phyloP scores from a whole-genome alignment of 176 grass and related monocot species.

The Oropetium thomaeum region DNA sequence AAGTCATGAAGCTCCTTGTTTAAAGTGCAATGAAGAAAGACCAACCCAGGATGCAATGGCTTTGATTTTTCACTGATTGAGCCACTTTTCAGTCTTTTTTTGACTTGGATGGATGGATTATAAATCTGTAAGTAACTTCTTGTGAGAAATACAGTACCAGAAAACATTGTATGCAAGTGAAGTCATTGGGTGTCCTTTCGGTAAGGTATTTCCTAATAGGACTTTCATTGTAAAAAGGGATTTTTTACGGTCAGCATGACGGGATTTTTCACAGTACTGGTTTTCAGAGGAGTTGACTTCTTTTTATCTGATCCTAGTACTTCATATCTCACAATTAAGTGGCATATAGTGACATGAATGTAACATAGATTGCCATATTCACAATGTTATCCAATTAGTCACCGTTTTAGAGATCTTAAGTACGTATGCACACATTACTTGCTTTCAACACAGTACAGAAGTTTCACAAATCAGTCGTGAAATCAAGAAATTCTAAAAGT shows the following conservation, averaged over 20 bases:
- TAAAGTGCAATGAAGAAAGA: slow-evolving; percentile 75
- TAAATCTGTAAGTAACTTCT: slow-evolving; percentile 57
- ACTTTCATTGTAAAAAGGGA: not conserved
- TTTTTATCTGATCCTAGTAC: not conserved
- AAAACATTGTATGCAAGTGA: slow-evolving; percentile 1
- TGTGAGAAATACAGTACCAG: not conserved
- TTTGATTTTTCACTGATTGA: slow-evolving; percentile 51
- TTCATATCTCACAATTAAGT: not conserved
- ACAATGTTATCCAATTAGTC: not conserved
- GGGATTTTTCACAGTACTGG: not conserved
- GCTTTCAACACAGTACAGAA: not conserved
- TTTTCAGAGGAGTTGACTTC: too few relatives aligned
- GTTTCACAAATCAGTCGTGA: not conserved
- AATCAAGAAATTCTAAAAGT: not conserved
- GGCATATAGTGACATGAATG: not conserved
- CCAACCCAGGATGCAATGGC: slow-evolving; percentile 67
- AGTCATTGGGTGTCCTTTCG: not conserved
- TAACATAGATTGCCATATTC: not conserved
- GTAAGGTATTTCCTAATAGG: not conserved
- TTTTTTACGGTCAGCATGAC: not conserved
- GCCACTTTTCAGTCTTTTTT: slow-evolving; percentile 63
- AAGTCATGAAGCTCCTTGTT: slow-evolving; percentile 86
- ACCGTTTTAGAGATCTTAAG: not conserved
- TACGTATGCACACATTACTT: not conserved
- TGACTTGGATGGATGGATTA: slow-evolving; percentile 61